phyloP scores from a whole-genome alignment of 495 filamentous ascomycete species.

The Acidiella bohemica region DNA sequence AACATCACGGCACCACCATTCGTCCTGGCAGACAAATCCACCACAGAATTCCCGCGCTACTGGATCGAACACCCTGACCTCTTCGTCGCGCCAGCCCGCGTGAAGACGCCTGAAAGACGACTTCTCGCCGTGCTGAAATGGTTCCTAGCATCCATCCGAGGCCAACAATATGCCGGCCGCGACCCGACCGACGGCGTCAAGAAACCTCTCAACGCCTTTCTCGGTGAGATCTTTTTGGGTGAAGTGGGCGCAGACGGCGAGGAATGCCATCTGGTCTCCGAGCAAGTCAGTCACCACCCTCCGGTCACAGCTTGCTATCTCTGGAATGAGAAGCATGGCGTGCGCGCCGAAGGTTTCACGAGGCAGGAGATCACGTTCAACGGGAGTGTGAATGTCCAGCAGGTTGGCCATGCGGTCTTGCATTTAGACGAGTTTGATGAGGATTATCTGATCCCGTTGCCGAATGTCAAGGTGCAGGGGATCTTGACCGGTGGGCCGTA shows the following conservation, averaged over 20 bases:
- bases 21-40: slow-evolving; percentile 21
- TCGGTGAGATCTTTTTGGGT: slow-evolving; percentile 25
- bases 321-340: slow-evolving; percentile 22
- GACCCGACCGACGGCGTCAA: slow-evolving; percentile 20
- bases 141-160: slow-evolving; percentile 20
- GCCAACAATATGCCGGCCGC: slow-evolving; percentile 24
- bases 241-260: slow-evolving; percentile 8
- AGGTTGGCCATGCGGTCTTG: slow-evolving; percentile 25
- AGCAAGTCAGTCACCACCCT: slow-evolving; percentile 27
- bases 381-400: slow-evolving; percentile 24
- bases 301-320: slow-evolving; percentile 27
- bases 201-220: slow-evolving; percentile 27
- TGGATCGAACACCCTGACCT: slow-evolving; percentile 22
- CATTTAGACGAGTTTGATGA: slow-evolving; percentile 38
- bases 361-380: slow-evolving; percentile 25
- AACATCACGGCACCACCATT: slow-evolving; percentile 27
- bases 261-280: slow-evolving; percentile 20
- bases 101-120: slow-evolving; percentile 12
- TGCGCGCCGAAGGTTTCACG: slow-evolving; percentile 23
- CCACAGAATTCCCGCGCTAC: slow-evolving; percentile 23
- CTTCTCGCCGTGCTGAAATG: slow-evolving; percentile 23
- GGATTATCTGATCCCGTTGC: slow-evolving; percentile 37
- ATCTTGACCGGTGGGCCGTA: slow-evolving; percentile 33
- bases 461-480: slow-evolving; percentile 33
- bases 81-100: slow-evolving; percentile 22